phyloP scores from a whole-genome alignment of 2,329 filamentous ascomycete species.

The Aplosporella prunicola region DNA sequence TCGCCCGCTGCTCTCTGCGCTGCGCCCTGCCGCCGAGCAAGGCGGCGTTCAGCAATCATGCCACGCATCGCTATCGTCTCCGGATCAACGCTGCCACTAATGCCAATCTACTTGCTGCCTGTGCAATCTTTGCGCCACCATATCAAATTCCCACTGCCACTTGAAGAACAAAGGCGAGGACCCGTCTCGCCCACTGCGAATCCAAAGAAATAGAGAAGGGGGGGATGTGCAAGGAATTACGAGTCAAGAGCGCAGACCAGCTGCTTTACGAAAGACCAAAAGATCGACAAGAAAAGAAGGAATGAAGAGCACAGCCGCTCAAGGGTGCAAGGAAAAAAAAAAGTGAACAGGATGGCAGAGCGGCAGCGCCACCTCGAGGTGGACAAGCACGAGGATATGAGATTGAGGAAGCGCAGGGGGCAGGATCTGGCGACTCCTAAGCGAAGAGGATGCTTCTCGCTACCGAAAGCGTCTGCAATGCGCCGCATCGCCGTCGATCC shows the following conservation, averaged over 20 bases:
- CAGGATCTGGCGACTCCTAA: conserved; percentile 10
- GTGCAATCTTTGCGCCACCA: neutral
- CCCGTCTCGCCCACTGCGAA: neutral
- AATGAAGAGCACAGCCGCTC: neutral
- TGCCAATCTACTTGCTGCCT: conserved; percentile 2
- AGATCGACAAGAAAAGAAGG: too few relatives aligned
- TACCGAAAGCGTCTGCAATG: too few relatives aligned
- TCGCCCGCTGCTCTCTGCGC: too few relatives aligned
- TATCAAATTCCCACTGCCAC: too few relatives aligned
- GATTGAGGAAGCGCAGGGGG: conserved; percentile 3
- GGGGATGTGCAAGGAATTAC: neutral
- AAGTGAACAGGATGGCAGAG: neutral
- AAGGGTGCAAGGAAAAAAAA: neutral
- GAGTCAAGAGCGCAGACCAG: conserved; percentile 5
- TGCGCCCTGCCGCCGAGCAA: neutral
- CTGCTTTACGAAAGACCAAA: conserved; percentile 1
- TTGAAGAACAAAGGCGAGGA: neutral
- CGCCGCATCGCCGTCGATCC: too few relatives aligned
- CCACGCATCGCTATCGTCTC: conserved; percentile 1
- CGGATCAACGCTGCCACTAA: too few relatives aligned
- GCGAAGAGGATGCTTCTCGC: too few relatives aligned
- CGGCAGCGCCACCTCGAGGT: neutral
- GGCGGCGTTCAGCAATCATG: conserved; percentile 1
- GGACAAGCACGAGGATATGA: neutral
- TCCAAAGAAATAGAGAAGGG: neutral